Conservation (phyloP, 2,329 filamentous ascomycete genomes). For the Seiridium unicorne region DNA sequence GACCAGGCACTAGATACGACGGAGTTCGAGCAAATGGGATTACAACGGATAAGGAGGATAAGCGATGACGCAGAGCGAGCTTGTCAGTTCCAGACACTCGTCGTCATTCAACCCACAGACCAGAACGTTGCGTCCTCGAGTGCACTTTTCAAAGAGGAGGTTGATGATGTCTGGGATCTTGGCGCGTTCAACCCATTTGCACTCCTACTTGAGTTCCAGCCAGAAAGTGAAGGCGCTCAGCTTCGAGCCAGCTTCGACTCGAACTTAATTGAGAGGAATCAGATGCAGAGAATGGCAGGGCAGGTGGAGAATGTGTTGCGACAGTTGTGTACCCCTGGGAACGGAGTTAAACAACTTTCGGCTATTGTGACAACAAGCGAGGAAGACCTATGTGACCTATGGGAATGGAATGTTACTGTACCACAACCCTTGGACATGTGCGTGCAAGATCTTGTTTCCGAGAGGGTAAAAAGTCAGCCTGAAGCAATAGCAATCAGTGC, state of each 20-base stretch:
- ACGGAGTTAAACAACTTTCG: background rate
- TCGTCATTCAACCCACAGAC: conserved; percentile 4
- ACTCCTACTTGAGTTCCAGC: too few relatives aligned
- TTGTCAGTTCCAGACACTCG: conserved; percentile 7
- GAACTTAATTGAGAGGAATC: too few relatives aligned
- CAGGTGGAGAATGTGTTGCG: background rate
- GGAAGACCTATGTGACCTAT: too few relatives aligned
- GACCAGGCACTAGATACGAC: background rate
- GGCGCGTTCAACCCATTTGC: background rate
- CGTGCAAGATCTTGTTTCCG: conserved; percentile 44
- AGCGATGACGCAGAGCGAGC: background rate
- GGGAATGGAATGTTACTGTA: conserved; percentile 43
- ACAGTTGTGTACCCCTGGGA: too few relatives aligned
- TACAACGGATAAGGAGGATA: conserved; percentile 5
- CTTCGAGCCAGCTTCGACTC: too few relatives aligned
- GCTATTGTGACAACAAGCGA: conserved; percentile 18
- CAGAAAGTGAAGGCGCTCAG: too few relatives aligned
- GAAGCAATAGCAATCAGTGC: background rate
- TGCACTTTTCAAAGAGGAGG: too few relatives aligned
- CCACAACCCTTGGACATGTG: conserved; percentile 38
- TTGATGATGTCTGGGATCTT: too few relatives aligned
- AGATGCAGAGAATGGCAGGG: too few relatives aligned
- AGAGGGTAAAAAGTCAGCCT: background rate
- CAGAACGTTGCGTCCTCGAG: too few relatives aligned
- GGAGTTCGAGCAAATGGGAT: conserved; percentile 7